These are phyloP conservation scores for Colletotrichum salicis DNA, from an alignment of 2,329 filamentous ascomycete species.

Conservation along the genomic window DNA sequence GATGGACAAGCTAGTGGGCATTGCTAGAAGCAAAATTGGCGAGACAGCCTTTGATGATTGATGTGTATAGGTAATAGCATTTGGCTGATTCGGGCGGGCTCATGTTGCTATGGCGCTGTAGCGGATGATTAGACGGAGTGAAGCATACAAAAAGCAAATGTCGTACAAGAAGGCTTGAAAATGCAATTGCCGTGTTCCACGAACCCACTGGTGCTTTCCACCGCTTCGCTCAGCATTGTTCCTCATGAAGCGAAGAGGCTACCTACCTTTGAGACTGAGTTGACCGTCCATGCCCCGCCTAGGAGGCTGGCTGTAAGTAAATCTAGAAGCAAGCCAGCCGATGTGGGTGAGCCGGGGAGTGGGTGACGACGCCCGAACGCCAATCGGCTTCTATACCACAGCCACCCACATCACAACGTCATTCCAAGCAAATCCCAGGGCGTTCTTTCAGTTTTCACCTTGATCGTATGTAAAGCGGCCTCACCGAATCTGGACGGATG, in stretches of 20 bases:
- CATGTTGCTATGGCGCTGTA: background rate
- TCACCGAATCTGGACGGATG: conserved; percentile 21
- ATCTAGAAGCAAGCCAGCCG: conserved; percentile 17
- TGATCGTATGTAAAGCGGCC: conserved; percentile 6
- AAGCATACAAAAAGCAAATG: conserved; percentile 4
- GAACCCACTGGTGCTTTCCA: background rate
- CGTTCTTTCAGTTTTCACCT: background rate
- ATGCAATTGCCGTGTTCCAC: conserved; percentile 5
- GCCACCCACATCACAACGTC: conserved; percentile 18
- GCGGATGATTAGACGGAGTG: background rate
- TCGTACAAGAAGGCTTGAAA: background rate
- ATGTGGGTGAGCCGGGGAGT: background rate
- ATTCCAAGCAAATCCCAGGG: background rate
- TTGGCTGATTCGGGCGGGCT: background rate
- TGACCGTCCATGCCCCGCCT: background rate
- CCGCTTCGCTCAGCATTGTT: background rate
- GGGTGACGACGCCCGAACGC: background rate
- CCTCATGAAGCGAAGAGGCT: background rate
- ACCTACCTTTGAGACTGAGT: background rate
- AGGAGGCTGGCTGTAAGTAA: background rate
- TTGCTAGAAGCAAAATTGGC: background rate
- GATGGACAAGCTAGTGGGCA: background rate
- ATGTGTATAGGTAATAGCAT: background rate
- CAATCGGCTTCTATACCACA: conserved; percentile 31
- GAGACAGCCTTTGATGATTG: background rate